Base-by-base conservation (phyloP, 2,329 filamentous ascomycete species). In the Fusarium cicatricum region DNA sequence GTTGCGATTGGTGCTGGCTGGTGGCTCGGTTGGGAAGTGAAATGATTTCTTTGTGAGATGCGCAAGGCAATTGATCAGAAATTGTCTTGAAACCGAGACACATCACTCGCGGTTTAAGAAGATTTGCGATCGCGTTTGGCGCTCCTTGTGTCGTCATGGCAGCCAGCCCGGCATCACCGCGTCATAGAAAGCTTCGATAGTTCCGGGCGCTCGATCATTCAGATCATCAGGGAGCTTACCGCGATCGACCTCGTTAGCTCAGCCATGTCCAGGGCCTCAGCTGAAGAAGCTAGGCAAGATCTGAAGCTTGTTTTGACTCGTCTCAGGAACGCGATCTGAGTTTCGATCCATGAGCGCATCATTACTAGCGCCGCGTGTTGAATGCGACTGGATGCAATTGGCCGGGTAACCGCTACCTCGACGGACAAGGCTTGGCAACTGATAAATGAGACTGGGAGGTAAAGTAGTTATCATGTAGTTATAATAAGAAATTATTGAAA, bases 121-220 rank as follows among this genome's bases (percentile, higher is more conserved):
- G 11, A 28, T 31, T n/a, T 33, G 8, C 46, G 38, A 40, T 50
- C 57, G 52, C 45, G 50, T 60, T 61, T 61, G 52, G 47, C 34
- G 44, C 37, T 34, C 16, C 36, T 10, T 17, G 42, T 64, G 60
- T 55, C 60, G 60, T 64, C 60, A 64, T 64, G 53, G 19, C 42
- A 64, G 56, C 38, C 45, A 36, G 37, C 17, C 36, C 36, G 16
- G 15, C 28, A 49, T 64, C 56, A 59, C 57, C 33, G 60, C 55
- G 60, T 64, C 60, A 64, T 64, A 61, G 60, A 63, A 48, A 49
- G 42, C 23, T 17, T 26, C 5, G 29, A 16, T 21, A 52, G 38
- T 46, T 16, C 29, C 8, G n/a, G 33, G 32, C 38, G 29, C 53
- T 40, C 17, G 26, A 44, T 38, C 19, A 9, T 52, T 45, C 29